Base-by-base conservation (phyloP, 495 filamentous ascomycete species). In the Corynascus novoguineensis region DNA sequence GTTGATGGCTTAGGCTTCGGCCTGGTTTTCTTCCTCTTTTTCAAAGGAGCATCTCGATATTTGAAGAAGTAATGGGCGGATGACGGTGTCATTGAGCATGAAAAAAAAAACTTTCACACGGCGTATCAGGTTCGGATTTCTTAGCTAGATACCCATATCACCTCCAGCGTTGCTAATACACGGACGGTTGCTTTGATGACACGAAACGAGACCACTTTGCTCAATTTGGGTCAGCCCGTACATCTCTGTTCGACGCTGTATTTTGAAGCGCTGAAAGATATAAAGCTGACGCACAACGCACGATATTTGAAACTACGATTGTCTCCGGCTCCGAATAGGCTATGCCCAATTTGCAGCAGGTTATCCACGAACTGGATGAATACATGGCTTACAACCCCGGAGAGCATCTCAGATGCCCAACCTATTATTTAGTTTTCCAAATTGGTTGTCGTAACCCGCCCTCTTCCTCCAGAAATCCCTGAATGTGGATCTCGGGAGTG, bases 401-500 rank as follows among this genome's bases (percentile, higher is more conserved):
- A n/a, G n/a, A n/a, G n/a, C n/a, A 15, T 11, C 44, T 53, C 46
- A 56, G 28, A 29, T 9, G 6, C 53, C 31, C 35, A 48, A 40
- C 28, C 42, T 45, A 4, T 41, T 19, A 15, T 47, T n/a, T 19
- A 40, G 15, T 27, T 9, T 29, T 11, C 24, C 60, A 31, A 65
- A 60, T n/a, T 41, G 27, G 5, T 28, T 46, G 22, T 47, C 48
- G 38, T 58, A 51, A 1, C 47, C 34, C 46, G 41, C 49, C 15
- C 38, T 6, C 50, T 22, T 32, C 50, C 37, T 32, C 50, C 37
- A 51, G 4, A 34, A 5, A 21, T 34, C 53, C 11, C 11, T 35
- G 19, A 25, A 45, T 15, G 41, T 37, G 35, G 21, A 8, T 28
- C 55, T 62, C 54, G 34, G 64, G 19, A 24, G 22, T 6, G 63